Percentiles rank a stretch among this genome's conserved stretches.
Conservation (phyloP, 306 rosid species). For the Adenanthera pavonina region DNA sequence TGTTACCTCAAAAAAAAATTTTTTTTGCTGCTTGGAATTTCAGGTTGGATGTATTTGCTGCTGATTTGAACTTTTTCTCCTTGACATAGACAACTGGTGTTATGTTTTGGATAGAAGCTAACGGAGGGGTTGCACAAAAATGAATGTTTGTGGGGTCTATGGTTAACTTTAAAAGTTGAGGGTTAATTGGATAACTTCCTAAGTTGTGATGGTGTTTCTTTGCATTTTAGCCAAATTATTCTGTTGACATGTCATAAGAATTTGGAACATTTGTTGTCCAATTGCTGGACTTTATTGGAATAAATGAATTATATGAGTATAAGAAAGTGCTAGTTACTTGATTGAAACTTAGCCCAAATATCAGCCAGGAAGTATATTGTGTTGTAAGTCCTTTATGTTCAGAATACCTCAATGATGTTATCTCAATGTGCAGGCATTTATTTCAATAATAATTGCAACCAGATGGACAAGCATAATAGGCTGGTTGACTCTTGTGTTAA, state of each 20-base stretch:
- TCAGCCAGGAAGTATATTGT: background rate
- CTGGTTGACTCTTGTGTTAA: constrained; percentile 47
- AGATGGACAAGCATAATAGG: constrained; percentile 53
- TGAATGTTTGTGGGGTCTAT: background rate
- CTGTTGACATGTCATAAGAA: constrained; percentile 22
- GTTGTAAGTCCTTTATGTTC: constrained; percentile 33
- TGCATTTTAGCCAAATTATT: background rate
- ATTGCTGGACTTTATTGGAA: constrained; percentile 20
- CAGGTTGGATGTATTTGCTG: background rate
- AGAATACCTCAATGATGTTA: constrained; percentile 21
- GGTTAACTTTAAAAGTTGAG: background rate
- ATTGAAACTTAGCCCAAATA: constrained; percentile 22
- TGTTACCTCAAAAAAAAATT: too few relatives aligned
- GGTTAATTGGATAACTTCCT: background rate
- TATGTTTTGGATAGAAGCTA: background rate
- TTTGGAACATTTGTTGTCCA: constrained; percentile 8
- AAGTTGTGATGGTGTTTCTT: background rate
- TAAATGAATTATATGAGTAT: background rate
- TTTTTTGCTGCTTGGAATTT: background rate
- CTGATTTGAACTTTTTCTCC: background rate
- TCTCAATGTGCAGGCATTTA: constrained; percentile 58
- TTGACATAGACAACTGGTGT: background rate
- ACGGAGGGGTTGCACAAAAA: background rate
- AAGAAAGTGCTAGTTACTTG: constrained; percentile 21
- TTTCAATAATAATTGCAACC: constrained; percentile 46